Percentiles rank a stretch among this genome's conserved stretches.
These are phyloP conservation scores for Globisporangium iwayamae DNA, from an alignment of 352 stramenopile species.

Conservation along the genomic window DNA sequence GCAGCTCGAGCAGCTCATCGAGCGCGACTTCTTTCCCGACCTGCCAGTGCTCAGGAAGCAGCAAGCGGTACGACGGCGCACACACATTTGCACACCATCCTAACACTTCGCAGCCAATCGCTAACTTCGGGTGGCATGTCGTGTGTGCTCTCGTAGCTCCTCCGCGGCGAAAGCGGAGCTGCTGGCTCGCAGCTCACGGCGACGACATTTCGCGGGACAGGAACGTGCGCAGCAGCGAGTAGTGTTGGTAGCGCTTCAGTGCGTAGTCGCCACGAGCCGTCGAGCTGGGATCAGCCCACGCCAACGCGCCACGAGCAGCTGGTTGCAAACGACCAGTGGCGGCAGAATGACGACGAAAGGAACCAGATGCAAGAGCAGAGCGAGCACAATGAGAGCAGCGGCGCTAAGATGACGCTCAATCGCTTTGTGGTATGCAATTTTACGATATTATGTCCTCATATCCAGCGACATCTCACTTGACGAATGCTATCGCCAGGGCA, in stretches of 20 bases:
- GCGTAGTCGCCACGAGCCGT: constrained; percentile 19
- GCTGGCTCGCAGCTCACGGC: constrained; percentile 19
- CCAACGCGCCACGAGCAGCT: constrained; percentile 18
- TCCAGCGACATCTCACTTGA: background rate
- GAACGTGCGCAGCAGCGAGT: background rate
- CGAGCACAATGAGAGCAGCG: background rate
- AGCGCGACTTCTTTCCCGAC: constrained; percentile 87
- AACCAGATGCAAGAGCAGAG: constrained; percentile 1
- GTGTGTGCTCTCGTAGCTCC: constrained; percentile 15
- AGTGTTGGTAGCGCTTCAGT: constrained; percentile 14
- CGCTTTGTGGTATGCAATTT: constrained; percentile 50
- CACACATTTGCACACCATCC: background rate
- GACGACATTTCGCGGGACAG: constrained; percentile 20
- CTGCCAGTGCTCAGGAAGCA: constrained; percentile 53
- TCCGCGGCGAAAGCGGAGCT: constrained; percentile 18
- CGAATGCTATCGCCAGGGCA: constrained; percentile 30
- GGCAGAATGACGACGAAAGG: background rate
- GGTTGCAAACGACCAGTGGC: background rate
- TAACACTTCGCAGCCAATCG: background rate
- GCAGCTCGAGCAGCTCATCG: constrained; percentile 71
- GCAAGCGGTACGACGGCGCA: constrained; percentile 28
- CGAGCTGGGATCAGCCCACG: constrained; percentile 64
- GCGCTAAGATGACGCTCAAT: constrained; percentile 51
- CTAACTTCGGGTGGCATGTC: background rate
- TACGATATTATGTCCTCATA: background rate